Base-by-base conservation (phyloP, 768 basidiomycete species). In the Lepiota brunneoincarnata region DNA sequence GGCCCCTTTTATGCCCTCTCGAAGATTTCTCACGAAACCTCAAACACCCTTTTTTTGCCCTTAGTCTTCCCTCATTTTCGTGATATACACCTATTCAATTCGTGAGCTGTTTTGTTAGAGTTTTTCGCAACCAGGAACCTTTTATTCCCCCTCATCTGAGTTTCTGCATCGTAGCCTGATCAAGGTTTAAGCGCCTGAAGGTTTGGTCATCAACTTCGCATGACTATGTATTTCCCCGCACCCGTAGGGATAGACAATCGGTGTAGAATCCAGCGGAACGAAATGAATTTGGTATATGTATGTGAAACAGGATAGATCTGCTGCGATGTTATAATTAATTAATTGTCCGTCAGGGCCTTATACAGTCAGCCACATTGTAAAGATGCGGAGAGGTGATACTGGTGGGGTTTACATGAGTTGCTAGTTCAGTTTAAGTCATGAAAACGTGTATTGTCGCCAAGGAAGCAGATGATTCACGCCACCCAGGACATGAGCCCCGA, bases 51-150 rank as follows among this genome's bases (percentile, higher is more conserved):
- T 12, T 28, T 24, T 24, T 23, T 50, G 12, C 28, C 21, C 24
- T 24, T 39, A 39, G 37, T 39, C 28, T 3, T 38, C 15, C 18
- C 7, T 39, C 26, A 42, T 34, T 42, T n/a, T 28, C 41, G 15
- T 40, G 49, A 50, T 40, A 42, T 28, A 34, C 40, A 51, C 35
- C 50, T 41, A 20, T 21, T 42, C 41, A 23, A 42, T 51, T 20
- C 42, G 28, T 42, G 50, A 26, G 17, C 36, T 40, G 21, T 26
- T 28, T 44, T 17, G 34, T 52, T 44, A 44, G 42, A 52, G 7
- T 52, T 52, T 21, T 54, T 39, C 46, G 44, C 52, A 45, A 34
- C 17, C 24, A 45, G 46, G 37, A 46, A 37, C 18, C 12, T 9
- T 46, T 38, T 45, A 14, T 31, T 28, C 38, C 31, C 36, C 46